A percentile compares a stretch with the other conserved stretches of the same genome.
Conservation (phyloP, 1,139 yeast species). For the Dujonia santamariae region DNA sequence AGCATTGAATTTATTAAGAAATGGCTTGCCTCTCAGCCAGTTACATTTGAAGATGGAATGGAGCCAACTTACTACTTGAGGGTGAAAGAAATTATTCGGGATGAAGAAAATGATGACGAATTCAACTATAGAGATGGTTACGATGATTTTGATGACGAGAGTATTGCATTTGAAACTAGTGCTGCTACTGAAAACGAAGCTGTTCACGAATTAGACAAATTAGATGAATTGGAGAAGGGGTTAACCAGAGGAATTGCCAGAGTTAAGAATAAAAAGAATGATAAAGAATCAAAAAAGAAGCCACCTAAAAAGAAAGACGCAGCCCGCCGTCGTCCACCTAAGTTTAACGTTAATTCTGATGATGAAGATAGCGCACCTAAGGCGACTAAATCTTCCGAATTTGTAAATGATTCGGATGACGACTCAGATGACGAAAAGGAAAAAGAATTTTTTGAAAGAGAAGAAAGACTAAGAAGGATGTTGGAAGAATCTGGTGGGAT, state of each 20-base stretch:
- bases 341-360: conserved; percentile 18
- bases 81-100: conserved; percentile 20
- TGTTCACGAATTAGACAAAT: conserved; percentile 25
- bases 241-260: conserved; percentile 20
- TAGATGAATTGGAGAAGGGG: conserved; percentile 29
- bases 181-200: conserved; percentile 15
- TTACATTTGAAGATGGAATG: conserved; percentile 39
- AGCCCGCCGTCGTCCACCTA: conserved; percentile 17
- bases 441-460: conserved; percentile 54
- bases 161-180: conserved; percentile 35
- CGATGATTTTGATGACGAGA: conserved; percentile 19
- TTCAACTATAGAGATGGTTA: conserved; percentile 16
- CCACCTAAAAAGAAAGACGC: conserved; percentile 7
- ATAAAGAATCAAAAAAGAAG: conserved; percentile 9
- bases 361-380: conserved; percentile 14
- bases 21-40: conserved; percentile 32
- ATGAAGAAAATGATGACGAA: conserved; percentile 17
- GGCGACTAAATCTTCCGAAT: conserved; percentile 46
- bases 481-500: conserved; percentile 40
- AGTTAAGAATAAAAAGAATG: conserved; percentile 12
- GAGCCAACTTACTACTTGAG: conserved; percentile 36
- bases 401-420: conserved; percentile 63
- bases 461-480: conserved; percentile 48
- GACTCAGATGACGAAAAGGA: conserved; percentile 62
- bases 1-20: conserved; percentile 25